phyloP scores from a whole-genome alignment of 2,329 filamentous ascomycete genomes.

The Phialocephala subalpina region DNA sequence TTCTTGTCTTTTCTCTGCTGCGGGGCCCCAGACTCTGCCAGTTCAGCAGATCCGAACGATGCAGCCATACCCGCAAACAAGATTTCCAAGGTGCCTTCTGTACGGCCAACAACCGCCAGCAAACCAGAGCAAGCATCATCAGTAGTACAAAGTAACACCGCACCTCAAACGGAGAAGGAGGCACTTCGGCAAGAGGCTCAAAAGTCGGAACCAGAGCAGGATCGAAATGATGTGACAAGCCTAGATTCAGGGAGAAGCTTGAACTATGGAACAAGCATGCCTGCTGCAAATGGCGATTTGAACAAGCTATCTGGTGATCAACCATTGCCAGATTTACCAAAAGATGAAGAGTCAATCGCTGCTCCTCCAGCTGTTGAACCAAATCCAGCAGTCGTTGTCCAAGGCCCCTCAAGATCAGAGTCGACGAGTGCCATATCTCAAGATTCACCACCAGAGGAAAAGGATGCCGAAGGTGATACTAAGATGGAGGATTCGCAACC shows the following conservation, averaged over 20 bases:
- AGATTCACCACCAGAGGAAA: constrained; percentile 25
- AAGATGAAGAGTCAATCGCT: constrained; percentile 32
- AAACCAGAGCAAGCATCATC: constrained; percentile 37
- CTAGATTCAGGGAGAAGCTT: constrained; percentile 22
- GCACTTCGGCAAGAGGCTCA: constrained; percentile 29
- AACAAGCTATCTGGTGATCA: constrained; percentile 33
- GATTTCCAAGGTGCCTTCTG: constrained; percentile 48
- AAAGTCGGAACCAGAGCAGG: constrained; percentile 29
- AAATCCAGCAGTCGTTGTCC: constrained; percentile 37
- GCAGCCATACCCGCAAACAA: constrained; percentile 53
- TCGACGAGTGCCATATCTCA: constrained; percentile 27
- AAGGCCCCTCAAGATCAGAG: constrained; percentile 33
- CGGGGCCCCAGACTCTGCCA: constrained; percentile 49
- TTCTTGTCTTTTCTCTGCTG: constrained; percentile 58
- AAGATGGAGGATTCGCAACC: constrained; percentile 38
- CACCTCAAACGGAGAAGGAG: constrained; percentile 41
- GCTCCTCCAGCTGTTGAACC: constrained; percentile 21
- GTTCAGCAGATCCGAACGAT: constrained; percentile 52
- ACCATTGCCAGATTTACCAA: constrained; percentile 42
- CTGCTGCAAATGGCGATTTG: constrained; percentile 36
- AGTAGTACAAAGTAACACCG: constrained; percentile 28
- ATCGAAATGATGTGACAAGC: constrained; percentile 30
- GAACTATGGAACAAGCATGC: constrained; percentile 23
- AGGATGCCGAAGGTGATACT: constrained; percentile 38
- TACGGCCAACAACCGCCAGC: constrained; percentile 42